Evolutionary conservation across 2,329 filamentous ascomycete species (phyloP).

Genomic region (Lomentospora prolificans): DNA sequence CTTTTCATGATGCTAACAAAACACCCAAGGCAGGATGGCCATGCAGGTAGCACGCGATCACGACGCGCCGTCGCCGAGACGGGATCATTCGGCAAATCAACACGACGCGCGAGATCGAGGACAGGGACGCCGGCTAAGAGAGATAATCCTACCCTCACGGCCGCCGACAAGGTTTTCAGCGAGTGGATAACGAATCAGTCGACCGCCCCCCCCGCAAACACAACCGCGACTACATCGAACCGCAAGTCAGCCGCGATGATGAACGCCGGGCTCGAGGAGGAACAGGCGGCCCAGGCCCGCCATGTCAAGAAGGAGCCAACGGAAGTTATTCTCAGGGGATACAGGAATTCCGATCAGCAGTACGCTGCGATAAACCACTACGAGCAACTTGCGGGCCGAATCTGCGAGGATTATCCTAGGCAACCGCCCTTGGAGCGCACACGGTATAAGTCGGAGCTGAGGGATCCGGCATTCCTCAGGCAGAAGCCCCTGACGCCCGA

Average conservation of each 20-base stretch:
- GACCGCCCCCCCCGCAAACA: slow-evolving; percentile 18
- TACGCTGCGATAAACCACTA: slow-evolving; percentile 87
- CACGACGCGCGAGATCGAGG: slow-evolving; percentile 50
- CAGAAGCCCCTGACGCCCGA: slow-evolving; percentile 56
- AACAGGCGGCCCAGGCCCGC: slow-evolving; percentile 25
- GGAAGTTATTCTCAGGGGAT: slow-evolving; percentile 81
- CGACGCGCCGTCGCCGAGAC: slow-evolving; percentile 48
- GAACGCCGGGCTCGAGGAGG: slow-evolving; percentile 22
- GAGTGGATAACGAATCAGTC: slow-evolving; percentile 44
- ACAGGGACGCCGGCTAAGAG: slow-evolving; percentile 48
- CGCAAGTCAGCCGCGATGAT: slow-evolving; percentile 18
- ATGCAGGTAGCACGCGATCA: slow-evolving; percentile 35
- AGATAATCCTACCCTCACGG: slow-evolving; percentile 52
- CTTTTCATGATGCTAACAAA: slow-evolving; percentile 4
- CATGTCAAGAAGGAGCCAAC: slow-evolving; percentile 36
- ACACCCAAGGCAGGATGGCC: slow-evolving; percentile 41
- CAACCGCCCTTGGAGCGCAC: slow-evolving; percentile 63
- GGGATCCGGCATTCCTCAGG: slow-evolving; percentile 61
- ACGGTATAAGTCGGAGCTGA: slow-evolving; percentile 64
- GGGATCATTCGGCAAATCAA: slow-evolving; percentile 59
- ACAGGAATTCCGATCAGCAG: slow-evolving; percentile 52
- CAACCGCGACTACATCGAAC: slow-evolving; percentile 16
- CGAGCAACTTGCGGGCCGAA: slow-evolving; percentile 73
- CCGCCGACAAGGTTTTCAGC: slow-evolving; percentile 52
- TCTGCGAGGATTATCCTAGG: slow-evolving; percentile 89